Conservation (phyloP, 768 basidiomycete genomes). For the Kwoniella heveanensis region DNA sequence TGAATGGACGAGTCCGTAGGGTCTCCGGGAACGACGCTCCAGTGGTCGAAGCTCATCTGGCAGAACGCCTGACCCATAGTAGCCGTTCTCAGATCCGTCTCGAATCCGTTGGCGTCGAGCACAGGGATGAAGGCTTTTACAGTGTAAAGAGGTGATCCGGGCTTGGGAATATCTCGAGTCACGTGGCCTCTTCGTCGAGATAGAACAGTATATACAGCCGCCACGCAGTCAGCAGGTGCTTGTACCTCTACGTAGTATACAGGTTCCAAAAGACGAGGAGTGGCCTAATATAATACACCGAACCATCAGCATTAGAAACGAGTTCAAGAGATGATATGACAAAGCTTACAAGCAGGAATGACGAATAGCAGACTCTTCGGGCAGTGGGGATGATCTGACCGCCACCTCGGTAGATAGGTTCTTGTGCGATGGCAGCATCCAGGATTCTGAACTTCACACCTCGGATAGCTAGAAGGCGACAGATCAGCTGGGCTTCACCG, state of each 20-base stretch:
- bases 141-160: slow-evolving; percentile 95
- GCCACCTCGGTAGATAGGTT: slow-evolving; percentile 96
- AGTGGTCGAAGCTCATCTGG: slow-evolving; percentile 95
- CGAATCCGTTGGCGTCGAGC: slow-evolving; percentile 97
- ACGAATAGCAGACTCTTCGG: slow-evolving; percentile 98
- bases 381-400: slow-evolving; percentile 99
- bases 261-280: slow-evolving; percentile 93
- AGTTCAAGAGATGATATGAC: slow-evolving; percentile 4
- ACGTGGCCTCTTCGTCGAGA: slow-evolving; percentile 99
- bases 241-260: slow-evolving; percentile 99
- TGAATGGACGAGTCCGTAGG: slow-evolving; percentile 97
- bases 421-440: slow-evolving; percentile 87
- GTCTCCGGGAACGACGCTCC: slow-evolving; percentile 99
- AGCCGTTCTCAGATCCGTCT: slow-evolving; percentile 94
- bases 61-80: slow-evolving; percentile 99
- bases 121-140: slow-evolving; percentile 98
- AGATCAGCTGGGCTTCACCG: slow-evolving; percentile 6
- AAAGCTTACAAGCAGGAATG: slow-evolving; percentile 86
- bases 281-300: slow-evolving; percentile 65
- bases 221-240: slow-evolving; percentile 96
- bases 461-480: slow-evolving; percentile 73
- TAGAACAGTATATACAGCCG: slow-evolving; percentile 96
- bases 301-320: not conserved
- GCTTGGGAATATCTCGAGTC: slow-evolving; percentile 96
- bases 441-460: slow-evolving; percentile 97